These are phyloP conservation scores for Pichia cactophila DNA, from an alignment of 1,139 yeast genomes.

Conservation along the genomic window DNA sequence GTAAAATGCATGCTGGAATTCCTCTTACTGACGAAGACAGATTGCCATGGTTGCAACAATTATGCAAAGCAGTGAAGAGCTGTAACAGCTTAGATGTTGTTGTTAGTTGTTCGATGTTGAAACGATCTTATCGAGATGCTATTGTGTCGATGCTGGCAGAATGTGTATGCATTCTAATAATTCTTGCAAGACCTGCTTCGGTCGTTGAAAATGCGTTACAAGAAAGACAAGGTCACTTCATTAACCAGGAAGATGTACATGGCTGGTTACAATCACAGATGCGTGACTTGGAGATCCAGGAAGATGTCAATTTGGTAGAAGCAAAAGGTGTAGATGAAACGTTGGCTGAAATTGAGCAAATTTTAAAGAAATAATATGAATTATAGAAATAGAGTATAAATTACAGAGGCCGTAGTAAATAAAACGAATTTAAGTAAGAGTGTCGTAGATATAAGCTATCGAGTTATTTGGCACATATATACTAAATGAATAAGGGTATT, in stretches of 20 bases:
- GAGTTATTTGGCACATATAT: no score
- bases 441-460: no score
- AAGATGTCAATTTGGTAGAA: neutral
- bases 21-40: conserved; percentile 87
- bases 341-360: neutral
- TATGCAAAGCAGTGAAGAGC: conserved; percentile 39
- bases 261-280: neutral
- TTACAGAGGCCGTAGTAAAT: no score
- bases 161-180: neutral
- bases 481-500: conserved; percentile 34
- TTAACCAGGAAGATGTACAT: neutral
- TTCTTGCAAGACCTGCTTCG: neutral
- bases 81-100: conserved; percentile 31
- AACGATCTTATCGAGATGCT: conserved; percentile 56
- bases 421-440: no score
- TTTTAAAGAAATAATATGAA: neutral
- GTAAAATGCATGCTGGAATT: conserved; percentile 72
- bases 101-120: conserved; percentile 81
- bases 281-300: no score
- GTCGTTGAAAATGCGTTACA: neutral
- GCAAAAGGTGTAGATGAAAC: neutral
- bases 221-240: neutral
- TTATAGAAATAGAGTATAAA: no score
- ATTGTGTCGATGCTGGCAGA: conserved; percentile 10
- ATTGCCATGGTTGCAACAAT: conserved; percentile 72